Evolutionary conservation across 345 rosid genomes (phyloP).

Genomic region (Hirschfeldia incana): DNA sequence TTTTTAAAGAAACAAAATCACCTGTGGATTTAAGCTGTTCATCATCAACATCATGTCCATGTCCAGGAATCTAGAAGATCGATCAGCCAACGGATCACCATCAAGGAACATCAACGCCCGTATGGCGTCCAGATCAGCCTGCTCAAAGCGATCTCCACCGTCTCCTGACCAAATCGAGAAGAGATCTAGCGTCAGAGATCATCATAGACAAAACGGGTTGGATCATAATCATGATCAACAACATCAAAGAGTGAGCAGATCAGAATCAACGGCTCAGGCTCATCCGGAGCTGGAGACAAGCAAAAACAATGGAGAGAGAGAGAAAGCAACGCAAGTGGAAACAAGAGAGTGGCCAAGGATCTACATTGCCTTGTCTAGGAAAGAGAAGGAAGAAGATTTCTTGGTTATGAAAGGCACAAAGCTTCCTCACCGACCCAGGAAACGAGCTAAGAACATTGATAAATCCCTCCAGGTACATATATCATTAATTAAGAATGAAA

Average conservation of each 20-base stretch:
- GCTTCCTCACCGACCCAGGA: slow-evolving; percentile 72
- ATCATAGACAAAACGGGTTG: slow-evolving; percentile 47
- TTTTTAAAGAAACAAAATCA: not conserved
- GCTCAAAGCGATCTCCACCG: slow-evolving; percentile 51
- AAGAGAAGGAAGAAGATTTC: slow-evolving; percentile 75
- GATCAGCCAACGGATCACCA: slow-evolving; percentile 54
- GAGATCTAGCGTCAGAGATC: slow-evolving; percentile 39
- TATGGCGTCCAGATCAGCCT: slow-evolving; percentile 52
- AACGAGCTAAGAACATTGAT: slow-evolving; percentile 65
- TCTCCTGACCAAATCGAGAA: slow-evolving; percentile 49
- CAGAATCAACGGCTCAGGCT: slow-evolving; percentile 39
- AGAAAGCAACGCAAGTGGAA: slow-evolving; percentile 40
- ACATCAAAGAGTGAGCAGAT: slow-evolving; percentile 37
- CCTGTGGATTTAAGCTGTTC: slow-evolving; percentile 22
- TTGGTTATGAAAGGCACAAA: slow-evolving; percentile 71
- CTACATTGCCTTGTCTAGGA: slow-evolving; percentile 54
- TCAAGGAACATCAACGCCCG: slow-evolving; percentile 41
- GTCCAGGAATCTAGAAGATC: slow-evolving; percentile 65
- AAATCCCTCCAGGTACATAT: slow-evolving; percentile 57
- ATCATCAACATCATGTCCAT: slow-evolving; percentile 37
- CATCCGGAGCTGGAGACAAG: slow-evolving; percentile 27
- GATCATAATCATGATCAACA: slow-evolving; percentile 13
- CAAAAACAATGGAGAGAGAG: slow-evolving; percentile 31
- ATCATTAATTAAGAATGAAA: not conserved
- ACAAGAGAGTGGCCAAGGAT: slow-evolving; percentile 62